phyloP scores from a whole-genome alignment of 148 eudicot genomes.

The Silene latifolia region DNA sequence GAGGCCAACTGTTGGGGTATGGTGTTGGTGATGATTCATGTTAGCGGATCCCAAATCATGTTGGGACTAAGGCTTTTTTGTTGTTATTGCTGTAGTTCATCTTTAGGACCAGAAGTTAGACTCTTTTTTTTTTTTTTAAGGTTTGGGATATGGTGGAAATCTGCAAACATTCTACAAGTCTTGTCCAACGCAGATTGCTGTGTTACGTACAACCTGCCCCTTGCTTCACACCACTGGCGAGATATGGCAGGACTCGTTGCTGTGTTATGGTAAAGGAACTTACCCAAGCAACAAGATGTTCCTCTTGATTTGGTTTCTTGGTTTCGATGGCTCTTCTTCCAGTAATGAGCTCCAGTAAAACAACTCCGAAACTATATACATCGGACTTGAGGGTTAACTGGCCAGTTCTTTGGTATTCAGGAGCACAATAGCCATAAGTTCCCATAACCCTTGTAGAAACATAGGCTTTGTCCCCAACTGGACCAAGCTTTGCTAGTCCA shows the following conservation, averaged over 20 bases:
- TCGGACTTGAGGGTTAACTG: slow-evolving; percentile 45
- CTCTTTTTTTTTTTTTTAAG: too few species aligned
- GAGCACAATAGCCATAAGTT: slow-evolving; percentile 60
- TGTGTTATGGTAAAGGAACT: slow-evolving; percentile 7
- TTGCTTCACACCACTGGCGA: not conserved
- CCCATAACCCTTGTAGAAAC: slow-evolving; percentile 59
- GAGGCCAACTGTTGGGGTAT: too few species aligned
- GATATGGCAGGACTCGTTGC: not conserved
- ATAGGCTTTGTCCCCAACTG: slow-evolving; percentile 40
- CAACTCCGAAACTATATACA: slow-evolving; percentile 57
- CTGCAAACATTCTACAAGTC: too few species aligned
- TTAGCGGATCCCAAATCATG: too few species aligned
- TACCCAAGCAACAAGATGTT: slow-evolving; percentile 48
- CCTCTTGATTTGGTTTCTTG: slow-evolving; percentile 33
- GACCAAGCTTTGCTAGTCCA: slow-evolving; percentile 58
- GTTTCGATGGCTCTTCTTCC: slow-evolving; percentile 52
- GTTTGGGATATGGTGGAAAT: too few species aligned
- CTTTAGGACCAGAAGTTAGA: too few species aligned
- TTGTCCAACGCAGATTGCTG: too few species aligned
- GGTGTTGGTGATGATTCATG: too few species aligned
- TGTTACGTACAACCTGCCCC: too few species aligned
- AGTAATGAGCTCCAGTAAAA: slow-evolving; percentile 48
- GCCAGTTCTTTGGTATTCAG: slow-evolving; percentile 56
- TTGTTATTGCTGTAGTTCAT: too few species aligned
- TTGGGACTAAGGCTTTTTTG: too few species aligned